Evolutionary conservation across 495 filamentous ascomycete genomes (phyloP).

Genomic region (Astrocystis sublimbata): DNA sequence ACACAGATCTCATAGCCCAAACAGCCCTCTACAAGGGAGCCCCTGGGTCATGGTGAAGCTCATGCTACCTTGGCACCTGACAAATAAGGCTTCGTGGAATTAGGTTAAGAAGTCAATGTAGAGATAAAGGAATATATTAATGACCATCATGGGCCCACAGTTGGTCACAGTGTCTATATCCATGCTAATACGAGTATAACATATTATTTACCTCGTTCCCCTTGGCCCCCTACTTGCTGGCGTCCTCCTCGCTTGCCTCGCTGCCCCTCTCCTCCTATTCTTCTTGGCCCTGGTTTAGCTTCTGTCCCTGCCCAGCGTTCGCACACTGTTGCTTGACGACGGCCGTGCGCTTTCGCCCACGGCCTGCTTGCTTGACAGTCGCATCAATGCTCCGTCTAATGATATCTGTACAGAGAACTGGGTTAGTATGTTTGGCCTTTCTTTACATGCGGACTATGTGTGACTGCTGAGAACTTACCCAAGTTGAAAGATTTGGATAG

Average conservation of each 20-base stretch:
- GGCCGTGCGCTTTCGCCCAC: constrained; percentile 24
- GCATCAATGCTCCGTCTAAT: constrained; percentile 43
- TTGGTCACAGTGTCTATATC: too few species aligned
- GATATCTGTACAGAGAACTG: constrained; percentile 25
- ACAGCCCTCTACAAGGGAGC: too few species aligned
- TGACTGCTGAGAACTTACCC: constrained; percentile 21
- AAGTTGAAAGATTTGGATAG: constrained; percentile 39
- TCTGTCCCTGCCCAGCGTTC: constrained; percentile 2
- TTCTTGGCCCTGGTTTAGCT: not conserved
- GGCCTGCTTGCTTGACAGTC: constrained; percentile 28
- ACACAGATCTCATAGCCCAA: too few species aligned
- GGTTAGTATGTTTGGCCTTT: constrained; percentile 22
- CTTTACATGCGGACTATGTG: not conserved
- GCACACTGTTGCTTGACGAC: constrained; percentile 24
- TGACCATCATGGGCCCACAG: too few species aligned
- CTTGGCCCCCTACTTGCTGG: not conserved
- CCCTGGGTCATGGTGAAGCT: too few species aligned
- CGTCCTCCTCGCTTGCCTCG: not conserved
- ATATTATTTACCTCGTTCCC: not conserved
- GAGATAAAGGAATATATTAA: too few species aligned
- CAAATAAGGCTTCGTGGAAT: too few species aligned
- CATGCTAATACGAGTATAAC: not conserved
- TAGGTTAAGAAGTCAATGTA: too few species aligned
- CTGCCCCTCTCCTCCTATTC: not conserved
- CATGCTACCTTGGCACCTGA: too few species aligned